Base-by-base conservation (phyloP, 495 filamentous ascomycete species). In the Aspergillus nidulans region DNA sequence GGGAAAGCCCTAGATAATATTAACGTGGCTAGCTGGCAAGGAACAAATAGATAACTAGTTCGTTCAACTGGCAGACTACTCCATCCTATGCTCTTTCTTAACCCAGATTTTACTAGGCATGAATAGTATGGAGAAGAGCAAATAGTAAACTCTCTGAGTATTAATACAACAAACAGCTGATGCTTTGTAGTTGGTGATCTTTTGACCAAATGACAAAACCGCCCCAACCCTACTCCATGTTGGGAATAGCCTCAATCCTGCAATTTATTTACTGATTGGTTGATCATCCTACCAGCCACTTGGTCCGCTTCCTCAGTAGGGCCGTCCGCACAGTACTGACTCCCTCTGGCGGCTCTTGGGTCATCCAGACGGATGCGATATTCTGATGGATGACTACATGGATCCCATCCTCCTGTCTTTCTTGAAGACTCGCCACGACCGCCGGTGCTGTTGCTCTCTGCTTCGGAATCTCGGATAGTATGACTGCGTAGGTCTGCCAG, bases 351-450 rank as follows among this genome's bases (percentile, higher is more conserved):
- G 42, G 12, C 8, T 13, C 12, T 3, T 54, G 20, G 16, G 25
- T 28, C n/a, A 54, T 15, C 42, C 52, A 44, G 2, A 54, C 42
- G 0, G 26, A 25, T 12, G 52, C 52, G 28, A 54, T 47, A 25
- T 30, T 24, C 43, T 47, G 28, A 40, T 54, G 52, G n/a, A n/a
- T n/a, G n/a, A n/a, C 20, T 46, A 42, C 6, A 53, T 42, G 16
- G 20, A 39, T 4, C 16, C 25, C 4, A 46, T 4, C 18, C 21
- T 30, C 18, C 10, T 18, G 28, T 19, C 9, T n/a, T 25, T 5
- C 42, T n/a, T n/a, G n/a, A n/a, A n/a, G n/a, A n/a, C n/a, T n/a
- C 41, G 41, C 40, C 28, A 53, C 41, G 9, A 46, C 41, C 1
- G 51, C 51, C 18, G 41, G 18, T 2, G 28, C 41, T 1, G 4